A percentile compares a stretch with the other conserved stretches of the same genome.
Evolutionary conservation across 305 asterid species (phyloP).

Genomic region (Solanum hybrid): DNA sequence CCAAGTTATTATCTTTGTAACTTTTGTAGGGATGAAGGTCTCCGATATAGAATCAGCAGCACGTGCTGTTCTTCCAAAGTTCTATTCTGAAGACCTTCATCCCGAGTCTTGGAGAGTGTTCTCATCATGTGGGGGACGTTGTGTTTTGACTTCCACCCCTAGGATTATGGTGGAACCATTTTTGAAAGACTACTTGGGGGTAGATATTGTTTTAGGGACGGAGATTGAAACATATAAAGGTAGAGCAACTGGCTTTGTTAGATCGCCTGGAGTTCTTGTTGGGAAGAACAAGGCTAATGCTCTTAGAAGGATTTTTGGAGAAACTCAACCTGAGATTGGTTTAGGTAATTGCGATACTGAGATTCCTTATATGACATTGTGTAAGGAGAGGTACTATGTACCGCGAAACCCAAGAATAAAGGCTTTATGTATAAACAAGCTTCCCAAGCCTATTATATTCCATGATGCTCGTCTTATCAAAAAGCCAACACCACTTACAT

Average conservation of each 20-base stretch:
- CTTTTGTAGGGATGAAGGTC: constrained; percentile 26
- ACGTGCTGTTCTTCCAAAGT: constrained; percentile 29
- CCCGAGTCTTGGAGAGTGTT: constrained; percentile 39
- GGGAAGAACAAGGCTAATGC: constrained; percentile 9
- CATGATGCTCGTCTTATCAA: constrained; percentile 17
- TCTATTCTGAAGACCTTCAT: constrained; percentile 28
- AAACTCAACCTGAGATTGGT: constrained; percentile 9
- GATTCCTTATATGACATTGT: not conserved
- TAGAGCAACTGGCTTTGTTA: constrained; percentile 32
- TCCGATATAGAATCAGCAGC: constrained; percentile 26
- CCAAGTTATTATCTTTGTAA: constrained; percentile 21
- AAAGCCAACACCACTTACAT: constrained; percentile 15
- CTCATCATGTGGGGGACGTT: constrained; percentile 27
- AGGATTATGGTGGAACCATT: constrained; percentile 41
- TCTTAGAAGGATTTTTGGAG: constrained; percentile 3
- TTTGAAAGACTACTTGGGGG: constrained; percentile 26
- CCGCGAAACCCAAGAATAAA: not conserved
- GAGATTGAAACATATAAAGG: constrained; percentile 29
- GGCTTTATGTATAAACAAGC: not conserved
- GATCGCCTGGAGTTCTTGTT: constrained; percentile 23
- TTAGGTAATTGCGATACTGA: constrained; percentile 7
- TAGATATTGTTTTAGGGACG: constrained; percentile 29
- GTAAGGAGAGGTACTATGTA: constrained; percentile 13
- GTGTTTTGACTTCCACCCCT: constrained; percentile 30
- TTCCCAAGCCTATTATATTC: constrained; percentile 13